These are phyloP conservation scores for Kondoa subrosea DNA, from an alignment of 768 basidiomycete genomes.

Conservation along the genomic window DNA sequence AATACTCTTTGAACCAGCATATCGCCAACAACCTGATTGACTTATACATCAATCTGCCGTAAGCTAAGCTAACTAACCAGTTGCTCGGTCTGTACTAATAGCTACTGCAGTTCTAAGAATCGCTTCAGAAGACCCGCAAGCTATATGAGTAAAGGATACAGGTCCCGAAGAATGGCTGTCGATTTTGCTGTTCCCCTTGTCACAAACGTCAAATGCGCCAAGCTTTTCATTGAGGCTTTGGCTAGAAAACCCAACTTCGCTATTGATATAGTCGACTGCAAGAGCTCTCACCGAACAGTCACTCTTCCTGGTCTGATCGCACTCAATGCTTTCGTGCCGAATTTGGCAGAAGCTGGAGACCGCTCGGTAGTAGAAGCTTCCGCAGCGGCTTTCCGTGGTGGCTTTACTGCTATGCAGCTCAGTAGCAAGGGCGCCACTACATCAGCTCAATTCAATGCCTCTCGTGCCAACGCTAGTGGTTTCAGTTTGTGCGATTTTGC, in stretches of 20 bases:
- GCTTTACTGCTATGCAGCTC: slow-evolving; percentile 72
- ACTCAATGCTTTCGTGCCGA: slow-evolving; percentile 68
- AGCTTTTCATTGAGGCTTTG: slow-evolving; percentile 82
- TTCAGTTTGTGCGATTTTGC: slow-evolving; percentile 75
- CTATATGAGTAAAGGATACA: slow-evolving; percentile 92
- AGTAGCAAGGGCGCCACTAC: slow-evolving; percentile 45
- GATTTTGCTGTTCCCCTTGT: slow-evolving; percentile 95
- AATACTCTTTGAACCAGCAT: slow-evolving; percentile 93
- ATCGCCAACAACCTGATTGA: slow-evolving; percentile 68
- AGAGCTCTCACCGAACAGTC: slow-evolving; percentile 79
- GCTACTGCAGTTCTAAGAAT: slow-evolving; percentile 55
- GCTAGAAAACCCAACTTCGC: slow-evolving; percentile 78
- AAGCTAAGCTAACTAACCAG: neutral
- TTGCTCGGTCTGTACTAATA: neutral
- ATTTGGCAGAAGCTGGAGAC: slow-evolving; percentile 41
- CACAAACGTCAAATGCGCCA: slow-evolving; percentile 97
- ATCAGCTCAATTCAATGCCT: slow-evolving; percentile 41
- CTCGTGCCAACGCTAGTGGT: slow-evolving; percentile 52
- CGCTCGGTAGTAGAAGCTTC: slow-evolving; percentile 52
- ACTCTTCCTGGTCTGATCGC: slow-evolving; percentile 84
- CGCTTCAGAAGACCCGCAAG: slow-evolving; percentile 90
- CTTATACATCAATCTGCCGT: slow-evolving; percentile 95
- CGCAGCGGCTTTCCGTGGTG: slow-evolving; percentile 67
- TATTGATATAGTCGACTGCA: slow-evolving; percentile 76
- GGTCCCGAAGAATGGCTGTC: slow-evolving; percentile 93